Base-by-base conservation (phyloP, 2,329 filamentous ascomycete genomes). In the Trichoderma aggressivum region DNA sequence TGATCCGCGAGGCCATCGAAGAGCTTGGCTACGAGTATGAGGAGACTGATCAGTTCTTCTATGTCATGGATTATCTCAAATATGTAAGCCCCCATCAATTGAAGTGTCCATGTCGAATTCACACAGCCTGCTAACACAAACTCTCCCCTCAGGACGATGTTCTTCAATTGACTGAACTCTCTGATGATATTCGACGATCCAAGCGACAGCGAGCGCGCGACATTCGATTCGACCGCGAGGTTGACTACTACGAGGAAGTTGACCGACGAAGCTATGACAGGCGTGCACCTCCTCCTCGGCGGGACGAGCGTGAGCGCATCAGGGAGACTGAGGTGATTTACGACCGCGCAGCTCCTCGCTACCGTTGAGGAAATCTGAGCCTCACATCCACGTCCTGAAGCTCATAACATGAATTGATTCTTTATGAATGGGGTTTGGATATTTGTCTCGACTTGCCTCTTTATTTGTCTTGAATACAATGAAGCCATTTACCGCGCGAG, bases 1-100 rank as follows among this genome's bases (percentile, higher is more conserved):
- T 98, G 18, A 86, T 91, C 71, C 90, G 91, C 66, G 94, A 98
- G 79, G 96, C 96, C 21, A 92, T 98, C 74, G 91, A 97, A 75
- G 86, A 91, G 76, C 83, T 91, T 78, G 93, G 93, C 3, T 98
- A 97, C 81, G 90, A 93, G 72, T 98, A 91, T 78, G 94, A 98
- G 79, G 94, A 98, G 85, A 96, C 93, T 0, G 91, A 94, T 68
- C 89, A 87, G 73, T 97, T 94, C 81, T 98, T 92, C 82, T 98
- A 98, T 81, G 89, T 98, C 59, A 95, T 97, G 85, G 90, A 95
- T 74, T 98, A 97, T 80, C 86, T 99, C 67, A 76, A 87, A 82
- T 94, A 96, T 79, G 94, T 97, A 86, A 87, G 94, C 89, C 10
- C 21, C 65, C 61, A 16, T 14, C 21, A 0, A 5, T 60, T 64